phyloP scores from a whole-genome alignment of 176 grass and related monocot genomes.

The Saccharum officinarum region DNA sequence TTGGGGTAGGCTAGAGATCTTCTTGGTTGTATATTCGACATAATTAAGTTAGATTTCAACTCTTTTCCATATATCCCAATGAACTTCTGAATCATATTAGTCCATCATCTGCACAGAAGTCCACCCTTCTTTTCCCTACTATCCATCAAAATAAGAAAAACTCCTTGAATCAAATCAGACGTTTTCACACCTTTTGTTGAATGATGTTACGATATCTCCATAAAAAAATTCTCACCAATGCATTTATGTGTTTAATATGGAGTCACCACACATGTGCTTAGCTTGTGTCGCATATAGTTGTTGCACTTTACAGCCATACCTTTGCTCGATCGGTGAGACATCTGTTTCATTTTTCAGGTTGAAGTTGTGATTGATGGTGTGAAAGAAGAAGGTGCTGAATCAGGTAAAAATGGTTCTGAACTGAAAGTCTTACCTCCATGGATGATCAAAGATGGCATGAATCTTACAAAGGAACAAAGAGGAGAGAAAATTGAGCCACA shows the following conservation, averaged over 20 bases:
- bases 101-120: slow-evolving; percentile 5
- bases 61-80: neutral
- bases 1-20: too few relatives aligned
- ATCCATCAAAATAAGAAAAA: neutral
- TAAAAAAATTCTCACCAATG: neutral
- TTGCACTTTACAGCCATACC: neutral
- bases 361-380: slow-evolving; percentile 78
- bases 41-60: neutral
- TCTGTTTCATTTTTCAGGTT: slow-evolving; percentile 49
- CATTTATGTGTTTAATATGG: slow-evolving; percentile 2
- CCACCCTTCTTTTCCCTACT: neutral
- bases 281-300: neutral
- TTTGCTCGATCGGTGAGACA: neutral
- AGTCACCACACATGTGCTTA: slow-evolving; percentile 7
- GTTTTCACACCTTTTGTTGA: neutral
- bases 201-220: slow-evolving; percentile 16
- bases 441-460: slow-evolving; percentile 98
- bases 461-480: slow-evolving; percentile 95
- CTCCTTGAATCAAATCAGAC: neutral
- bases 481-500: slow-evolving; percentile 52
- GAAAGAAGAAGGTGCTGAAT: slow-evolving; percentile 67
- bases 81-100: slow-evolving; percentile 4
- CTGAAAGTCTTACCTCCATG: slow-evolving; percentile 87
- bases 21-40: neutral
- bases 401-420: slow-evolving; percentile 48